Base-by-base conservation (phyloP, 805 yeast species). In the Yamadazyma olivae region DNA sequence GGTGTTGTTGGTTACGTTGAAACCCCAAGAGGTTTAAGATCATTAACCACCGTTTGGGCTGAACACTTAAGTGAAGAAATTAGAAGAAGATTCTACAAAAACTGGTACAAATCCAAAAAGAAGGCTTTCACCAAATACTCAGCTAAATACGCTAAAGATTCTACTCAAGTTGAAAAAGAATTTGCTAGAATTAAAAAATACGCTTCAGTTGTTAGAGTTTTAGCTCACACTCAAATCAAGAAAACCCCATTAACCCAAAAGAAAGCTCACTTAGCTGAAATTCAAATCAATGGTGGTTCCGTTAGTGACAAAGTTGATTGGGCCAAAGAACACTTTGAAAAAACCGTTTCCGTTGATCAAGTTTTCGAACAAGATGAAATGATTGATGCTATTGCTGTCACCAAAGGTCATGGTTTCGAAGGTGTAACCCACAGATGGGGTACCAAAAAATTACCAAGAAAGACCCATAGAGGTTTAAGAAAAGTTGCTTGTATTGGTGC, bases 391-490 rank as follows among this genome's bases (percentile, higher is more conserved):
- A 84, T 93, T 66, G 99, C 97, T 67, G 95, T 93, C 67, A 93
- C 99, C 84, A 91, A 86, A 83, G 99, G 99, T 93, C 96, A 93
- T 82, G 99, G 99, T 83, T 90, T 86, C 88, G 99, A 93, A 79
- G 99, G 99, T 90, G 97, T 91, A 66, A 93, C 99, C 80, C 96
- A 90, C 89, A 88, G 99, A 87, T 93, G 98, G 98, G 99, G 99
- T 72, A 93, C 99, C 85, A 95, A 90, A 90, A 90, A 85, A 83
- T 81, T 93, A 61, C 99, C 99, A 77, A 89, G 99, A 81, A 93
- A 93, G 95, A 93, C 99, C 73, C 99, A 93, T 77, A 90, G 98
- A 86, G 99, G 99, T 91, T 80, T 91, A 72, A 89, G 99, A 84
- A 93, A 93, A 88, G 99, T 93, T 77, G 99, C 99, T 69, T 93